Conservation (phyloP, 805 yeast genomes). For the Teunomyces gatunensis region DNA sequence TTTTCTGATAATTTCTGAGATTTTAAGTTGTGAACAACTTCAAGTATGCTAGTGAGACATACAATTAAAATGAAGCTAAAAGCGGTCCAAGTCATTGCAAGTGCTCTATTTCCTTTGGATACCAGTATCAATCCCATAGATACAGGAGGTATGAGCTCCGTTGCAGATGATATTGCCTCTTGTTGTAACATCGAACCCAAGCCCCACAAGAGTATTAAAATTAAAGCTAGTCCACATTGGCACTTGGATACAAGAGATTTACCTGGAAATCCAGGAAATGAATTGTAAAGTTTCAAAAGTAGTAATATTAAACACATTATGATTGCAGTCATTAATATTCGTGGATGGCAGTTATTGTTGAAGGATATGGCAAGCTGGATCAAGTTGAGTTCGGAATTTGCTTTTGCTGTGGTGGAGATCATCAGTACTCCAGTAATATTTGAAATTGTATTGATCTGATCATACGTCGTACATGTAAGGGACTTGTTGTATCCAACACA, state of each 20-base stretch:
- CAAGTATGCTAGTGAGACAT: slow-evolving; percentile 4
- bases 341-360: slow-evolving; percentile 51
- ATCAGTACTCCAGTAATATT: slow-evolving; percentile 31
- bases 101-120: slow-evolving; percentile 49
- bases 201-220: slow-evolving; percentile 53
- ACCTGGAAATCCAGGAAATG: slow-evolving; percentile 52
- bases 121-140: slow-evolving; percentile 50
- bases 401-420: slow-evolving; percentile 25
- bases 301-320: slow-evolving; percentile 42
- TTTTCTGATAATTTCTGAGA: background rate
- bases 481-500: slow-evolving; percentile 43
- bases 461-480: slow-evolving; percentile 36
- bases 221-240: slow-evolving; percentile 6
- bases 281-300: slow-evolving; percentile 40
- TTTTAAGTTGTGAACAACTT: background rate
- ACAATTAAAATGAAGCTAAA: slow-evolving; percentile 48
- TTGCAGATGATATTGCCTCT: slow-evolving; percentile 50
- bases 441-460: slow-evolving; percentile 20
- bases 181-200: slow-evolving; percentile 64
- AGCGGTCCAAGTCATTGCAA: slow-evolving; percentile 59
- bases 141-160: slow-evolving; percentile 43
- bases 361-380: slow-evolving; percentile 46
- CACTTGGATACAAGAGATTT: slow-evolving; percentile 25
- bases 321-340: slow-evolving; percentile 48
- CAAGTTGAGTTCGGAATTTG: slow-evolving; percentile 36